Percentiles rank a stretch among this genome's conserved stretches.
Evolutionary conservation across 345 rosid genomes (phyloP).

Genomic region (Geranium rotundifolium): DNA sequence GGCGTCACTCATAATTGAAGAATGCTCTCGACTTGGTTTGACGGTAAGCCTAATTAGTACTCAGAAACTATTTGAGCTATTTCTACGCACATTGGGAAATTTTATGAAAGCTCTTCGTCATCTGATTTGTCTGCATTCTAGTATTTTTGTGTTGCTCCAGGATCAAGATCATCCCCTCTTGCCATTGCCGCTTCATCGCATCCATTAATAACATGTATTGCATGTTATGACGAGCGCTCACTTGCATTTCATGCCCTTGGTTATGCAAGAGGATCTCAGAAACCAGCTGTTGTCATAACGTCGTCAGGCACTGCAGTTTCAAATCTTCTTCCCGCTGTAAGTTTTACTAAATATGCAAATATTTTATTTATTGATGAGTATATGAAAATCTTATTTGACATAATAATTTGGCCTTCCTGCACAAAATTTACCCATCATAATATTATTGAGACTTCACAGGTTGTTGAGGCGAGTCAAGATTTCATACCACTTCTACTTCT

Average conservation of each 20-base stretch:
- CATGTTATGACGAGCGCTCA: conserved; percentile 90
- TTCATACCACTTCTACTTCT: conserved; percentile 73
- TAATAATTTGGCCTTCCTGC: not conserved
- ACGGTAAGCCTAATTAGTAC: conserved; percentile 39
- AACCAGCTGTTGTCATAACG: conserved; percentile 77
- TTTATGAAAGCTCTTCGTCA: too few species aligned
- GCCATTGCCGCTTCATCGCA: conserved; percentile 87
- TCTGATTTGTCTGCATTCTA: conserved; percentile 36
- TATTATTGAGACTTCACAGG: conserved; percentile 34
- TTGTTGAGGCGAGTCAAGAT: conserved; percentile 97
- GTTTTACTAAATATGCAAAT: conserved; percentile 15
- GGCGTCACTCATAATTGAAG: conserved; percentile 85
- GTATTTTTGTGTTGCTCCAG: conserved; percentile 96
- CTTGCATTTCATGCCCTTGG: conserved; percentile 95
- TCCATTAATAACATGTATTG: conserved; percentile 57
- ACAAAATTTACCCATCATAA: conserved; percentile 1
- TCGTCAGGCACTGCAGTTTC: conserved; percentile 98
- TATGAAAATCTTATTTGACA: not conserved
- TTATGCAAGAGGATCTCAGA: conserved; percentile 71
- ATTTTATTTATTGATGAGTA: not conserved
- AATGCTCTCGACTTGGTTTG: conserved; percentile 84
- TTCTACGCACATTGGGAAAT: not conserved
- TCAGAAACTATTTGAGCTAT: not conserved
- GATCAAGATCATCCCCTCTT: conserved; percentile 92
- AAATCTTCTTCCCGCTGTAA: conserved; percentile 97